Base-by-base conservation (phyloP, 2,329 filamentous ascomycete genomes). In the Fusarium kyushuense region DNA sequence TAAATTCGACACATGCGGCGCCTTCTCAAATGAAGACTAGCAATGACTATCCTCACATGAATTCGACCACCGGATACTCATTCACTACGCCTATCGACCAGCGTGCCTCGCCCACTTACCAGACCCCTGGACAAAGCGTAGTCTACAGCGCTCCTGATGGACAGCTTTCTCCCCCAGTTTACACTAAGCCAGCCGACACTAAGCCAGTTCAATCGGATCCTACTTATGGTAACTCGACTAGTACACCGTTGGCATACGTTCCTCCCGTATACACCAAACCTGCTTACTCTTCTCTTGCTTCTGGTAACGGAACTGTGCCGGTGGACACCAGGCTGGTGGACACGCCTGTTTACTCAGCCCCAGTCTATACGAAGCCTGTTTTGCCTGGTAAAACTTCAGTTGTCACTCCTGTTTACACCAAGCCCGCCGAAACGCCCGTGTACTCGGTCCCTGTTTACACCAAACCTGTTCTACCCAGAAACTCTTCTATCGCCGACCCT, bases 131-230 rank as follows among this genome's bases (percentile, higher is more conserved):
- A 19, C 62, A 59, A 14, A 63, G 54, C 13, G 51, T 30, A 16
- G 41, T 46, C 23, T 57, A 69, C 51, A 59, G 41, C 27, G 48
- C 66, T 13, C 33, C 48, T 30, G 38, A 43, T 5, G 60, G 61
- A n/a, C 53, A 67, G 16, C 32, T 43, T 10, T 55, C 66, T 30
- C 48, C 62, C 30, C 65, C 65, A 11, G 52, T 61, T 8, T 54
- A 69, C 30, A 65, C 52, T 27, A 67, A 65, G 42, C 54, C 65
- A 19, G 58, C 21, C 14, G 32, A 69, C 38, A 65, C 52, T 25
- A 67, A 65, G 46, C 54, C 65, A 23, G 59, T 56, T 12, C 61
- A 68, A 47, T 53, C 65, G 14, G 53, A 55, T 7, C 66, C 62
- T 27, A 23, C 40, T 25, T 35, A 45, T 23, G 51, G 41, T 23